A percentile compares a stretch with the other conserved stretches of the same genome.
These are phyloP conservation scores for Flaveria robusta DNA, from an alignment of 129 eudicot species.

Conservation along the genomic window DNA sequence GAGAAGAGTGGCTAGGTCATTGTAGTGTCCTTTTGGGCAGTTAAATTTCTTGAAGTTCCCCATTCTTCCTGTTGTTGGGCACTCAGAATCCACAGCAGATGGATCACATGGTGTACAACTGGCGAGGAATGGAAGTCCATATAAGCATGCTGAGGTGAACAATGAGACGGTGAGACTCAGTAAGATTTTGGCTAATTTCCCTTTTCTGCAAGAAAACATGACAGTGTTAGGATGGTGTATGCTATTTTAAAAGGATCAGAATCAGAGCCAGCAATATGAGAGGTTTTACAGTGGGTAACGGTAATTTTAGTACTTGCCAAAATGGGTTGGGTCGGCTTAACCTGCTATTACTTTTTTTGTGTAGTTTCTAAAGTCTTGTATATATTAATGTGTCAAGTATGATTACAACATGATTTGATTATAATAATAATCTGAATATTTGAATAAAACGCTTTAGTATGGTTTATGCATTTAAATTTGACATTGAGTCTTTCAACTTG, in stretches of 20 bases:
- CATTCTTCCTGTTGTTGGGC: slow-evolving; percentile 69
- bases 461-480: background rate
- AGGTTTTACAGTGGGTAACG: background rate
- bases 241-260: background rate
- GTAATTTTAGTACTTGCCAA: background rate
- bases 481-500: background rate
- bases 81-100: slow-evolving; percentile 46
- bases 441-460: background rate
- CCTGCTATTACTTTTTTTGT: background rate
- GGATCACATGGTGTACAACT: slow-evolving; percentile 78
- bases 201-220: slow-evolving; percentile 63
- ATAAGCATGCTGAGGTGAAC: slow-evolving; percentile 86
- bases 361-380: background rate
- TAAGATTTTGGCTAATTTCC: slow-evolving; percentile 70
- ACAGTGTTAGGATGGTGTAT: background rate
- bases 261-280: background rate
- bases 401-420: background rate
- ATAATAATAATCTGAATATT: background rate
- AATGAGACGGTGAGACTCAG: slow-evolving; percentile 68
- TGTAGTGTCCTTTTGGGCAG: slow-evolving; percentile 95
- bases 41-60: slow-evolving; percentile 96
- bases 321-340: background rate
- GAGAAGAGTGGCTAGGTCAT: slow-evolving; percentile 91
- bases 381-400: background rate
- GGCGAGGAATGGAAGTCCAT: slow-evolving; percentile 91